Evolutionary conservation across 768 basidiomycete species (phyloP), one percentile per base, ranked within the genome.

Genomic region (Naganishia onofrii): DNA sequence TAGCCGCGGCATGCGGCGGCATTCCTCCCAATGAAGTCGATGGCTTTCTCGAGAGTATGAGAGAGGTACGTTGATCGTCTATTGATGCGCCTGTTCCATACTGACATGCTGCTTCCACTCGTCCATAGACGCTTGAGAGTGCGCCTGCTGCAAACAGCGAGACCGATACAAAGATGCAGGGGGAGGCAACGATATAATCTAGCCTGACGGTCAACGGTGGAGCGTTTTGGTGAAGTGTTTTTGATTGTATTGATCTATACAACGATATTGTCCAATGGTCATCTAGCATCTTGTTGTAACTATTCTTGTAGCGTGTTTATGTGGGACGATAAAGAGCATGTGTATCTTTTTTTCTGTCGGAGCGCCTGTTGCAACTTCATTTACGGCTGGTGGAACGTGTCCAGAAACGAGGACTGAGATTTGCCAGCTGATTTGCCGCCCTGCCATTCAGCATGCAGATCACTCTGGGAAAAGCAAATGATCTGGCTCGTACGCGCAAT

Each of bases 1-100:
- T 99, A 75, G 89, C 90, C 36, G 88, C 92, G 19, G 93, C 92
- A 0, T 95, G 92, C 82, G 92, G 92, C 28, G 90, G 91, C 0
- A 86, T 93, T 34, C 86, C 89, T 2, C 87, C 90, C 1, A 84
- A 87, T n/a, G 93, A 97, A 71, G 90, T 97, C 44, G 94, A 97
- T 76, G 86, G 87, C 70, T 88, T 93, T 5, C 84, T 96, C 70
- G 87, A 87, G 29, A 89, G 90, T 85, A 82, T 98, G 51, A 84
- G 93, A 21, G 92, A 95, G 86, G 79, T 79, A 67, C 75, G 78
- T 23, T 51, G n/a, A 3, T 51, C 23, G 48, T 23, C 23, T 26
- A 8, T 4, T 51, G 3, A 23, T 51, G 6, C 12, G 48, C 21
- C 23, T 7, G 3, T 8, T 51, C 12, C 12, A 51, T n/a, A n/a